phyloP scores from a whole-genome alignment of 164 flowering plant genomes.

The Echeveria elegans region DNA sequence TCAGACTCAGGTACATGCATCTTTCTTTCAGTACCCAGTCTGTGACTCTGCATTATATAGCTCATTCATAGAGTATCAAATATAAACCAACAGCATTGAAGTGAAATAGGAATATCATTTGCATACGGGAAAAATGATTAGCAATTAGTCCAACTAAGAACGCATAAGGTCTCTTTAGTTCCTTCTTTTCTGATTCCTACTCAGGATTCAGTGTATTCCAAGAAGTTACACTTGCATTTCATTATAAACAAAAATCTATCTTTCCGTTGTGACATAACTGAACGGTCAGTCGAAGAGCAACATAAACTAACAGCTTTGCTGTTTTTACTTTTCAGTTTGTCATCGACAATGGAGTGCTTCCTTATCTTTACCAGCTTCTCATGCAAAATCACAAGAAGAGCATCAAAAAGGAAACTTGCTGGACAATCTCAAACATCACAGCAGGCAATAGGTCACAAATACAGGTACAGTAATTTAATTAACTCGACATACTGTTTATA shows the following conservation, averaged over 20 bases:
- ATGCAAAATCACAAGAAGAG: slow-evolving; percentile 57
- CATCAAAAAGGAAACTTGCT: slow-evolving; percentile 72
- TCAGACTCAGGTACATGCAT: slow-evolving; percentile 47
- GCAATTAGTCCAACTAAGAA: not conserved
- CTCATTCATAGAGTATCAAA: not conserved
- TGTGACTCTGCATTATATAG: not conserved
- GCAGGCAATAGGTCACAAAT: slow-evolving; percentile 64
- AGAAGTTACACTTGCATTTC: not conserved
- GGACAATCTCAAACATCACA: slow-evolving; percentile 72
- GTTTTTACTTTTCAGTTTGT: slow-evolving; percentile 58
- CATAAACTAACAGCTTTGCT: not conserved
- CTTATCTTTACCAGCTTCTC: slow-evolving; percentile 49
- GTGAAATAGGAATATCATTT: not conserved
- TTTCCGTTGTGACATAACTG: not conserved
- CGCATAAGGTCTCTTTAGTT: not conserved
- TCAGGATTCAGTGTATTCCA: not conserved
- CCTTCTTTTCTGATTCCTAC: not conserved
- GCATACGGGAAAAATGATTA: not conserved
- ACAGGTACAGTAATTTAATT: slow-evolving; percentile 29
- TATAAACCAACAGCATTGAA: not conserved
- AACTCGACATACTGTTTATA: not conserved
- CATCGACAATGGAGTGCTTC: slow-evolving; percentile 51
- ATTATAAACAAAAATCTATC: not conserved
- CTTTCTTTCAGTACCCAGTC: not conserved
- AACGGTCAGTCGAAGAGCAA: not conserved